These are phyloP conservation scores for Rhizoclosmatium sp. DNA, from an alignment of 192 early-diverging fungal genomes.

Conservation along the genomic window DNA sequence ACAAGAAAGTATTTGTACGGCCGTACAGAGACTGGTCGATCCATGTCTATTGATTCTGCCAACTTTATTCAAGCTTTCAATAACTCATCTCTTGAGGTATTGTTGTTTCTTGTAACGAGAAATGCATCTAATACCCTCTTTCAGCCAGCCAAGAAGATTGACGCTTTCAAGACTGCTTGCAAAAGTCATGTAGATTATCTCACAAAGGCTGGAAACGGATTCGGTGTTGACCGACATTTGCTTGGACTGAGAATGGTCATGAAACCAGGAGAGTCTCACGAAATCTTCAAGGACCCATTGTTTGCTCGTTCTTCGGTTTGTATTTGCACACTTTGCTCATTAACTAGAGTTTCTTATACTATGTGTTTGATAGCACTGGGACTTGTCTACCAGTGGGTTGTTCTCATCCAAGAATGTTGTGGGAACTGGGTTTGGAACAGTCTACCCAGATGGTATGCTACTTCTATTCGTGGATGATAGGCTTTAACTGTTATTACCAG, in stretches of 20 bases:
- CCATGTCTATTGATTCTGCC: constrained; percentile 73
- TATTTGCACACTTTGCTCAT: background rate
- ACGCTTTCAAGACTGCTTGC: constrained; percentile 68
- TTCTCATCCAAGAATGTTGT: constrained; percentile 72
- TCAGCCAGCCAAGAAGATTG: constrained; percentile 60
- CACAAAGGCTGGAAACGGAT: constrained; percentile 64
- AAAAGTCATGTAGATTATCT: constrained; percentile 63
- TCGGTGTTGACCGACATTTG: constrained; percentile 85
- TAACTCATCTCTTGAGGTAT: constrained; percentile 68
- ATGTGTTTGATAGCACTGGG: constrained; percentile 57
- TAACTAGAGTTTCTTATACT: background rate
- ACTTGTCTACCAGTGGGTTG: constrained; percentile 78
- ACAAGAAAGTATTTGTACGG: constrained; percentile 84
- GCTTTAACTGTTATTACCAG: constrained; percentile 47
- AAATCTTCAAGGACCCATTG: constrained; percentile 69
- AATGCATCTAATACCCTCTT: background rate
- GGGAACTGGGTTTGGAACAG: constrained; percentile 88
- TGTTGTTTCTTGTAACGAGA: constrained; percentile 6
- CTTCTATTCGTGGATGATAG: constrained; percentile 16
- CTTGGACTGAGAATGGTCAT: constrained; percentile 74
- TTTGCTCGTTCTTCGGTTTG: constrained; percentile 61
- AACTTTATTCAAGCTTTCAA: constrained; percentile 76
- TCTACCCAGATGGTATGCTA: constrained; percentile 44
- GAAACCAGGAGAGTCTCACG: constrained; percentile 43
- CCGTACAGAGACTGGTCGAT: constrained; percentile 87